Percentiles rank a stretch among this genome's conserved stretches.
phyloP scores from a whole-genome alignment of 2,329 filamentous ascomycete species.

The Clonostachys rhizophaga region DNA sequence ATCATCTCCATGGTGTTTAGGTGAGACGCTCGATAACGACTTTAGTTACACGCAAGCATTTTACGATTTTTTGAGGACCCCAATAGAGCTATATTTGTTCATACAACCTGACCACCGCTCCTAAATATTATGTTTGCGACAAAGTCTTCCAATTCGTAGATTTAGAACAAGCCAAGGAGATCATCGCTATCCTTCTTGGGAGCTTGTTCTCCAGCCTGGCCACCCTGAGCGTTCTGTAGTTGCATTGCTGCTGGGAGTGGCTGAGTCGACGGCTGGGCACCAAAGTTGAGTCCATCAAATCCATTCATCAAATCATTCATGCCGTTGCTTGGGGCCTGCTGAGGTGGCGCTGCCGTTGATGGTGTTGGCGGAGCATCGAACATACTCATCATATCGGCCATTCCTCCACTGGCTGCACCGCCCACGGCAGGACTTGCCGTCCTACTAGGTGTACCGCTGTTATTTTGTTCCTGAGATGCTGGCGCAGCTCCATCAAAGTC shows the following conservation, averaged over 20 bases:
- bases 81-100: too few relatives aligned
- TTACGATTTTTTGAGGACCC: too few relatives aligned
- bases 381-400: conserved; percentile 64
- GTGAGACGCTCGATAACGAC: too few relatives aligned
- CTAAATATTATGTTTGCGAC: too few relatives aligned
- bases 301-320: conserved; percentile 89
- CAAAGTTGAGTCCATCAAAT: conserved; percentile 76
- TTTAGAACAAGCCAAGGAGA: conserved; percentile 40
- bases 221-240: conserved; percentile 30
- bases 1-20: too few relatives aligned
- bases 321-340: conserved; percentile 42
- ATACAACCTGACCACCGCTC: too few relatives aligned
- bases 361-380: conserved; percentile 59
- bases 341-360: conserved; percentile 27
- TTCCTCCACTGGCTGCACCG: conserved; percentile 35
- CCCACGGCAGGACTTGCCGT: conserved; percentile 55
- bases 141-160: background rate
- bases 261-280: conserved; percentile 47
- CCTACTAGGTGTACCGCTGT: conserved; percentile 62
- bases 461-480: conserved; percentile 67
- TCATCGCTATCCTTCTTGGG: conserved; percentile 59
- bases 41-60: too few relatives aligned
- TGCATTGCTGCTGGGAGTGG: conserved; percentile 62
- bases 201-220: conserved; percentile 22
- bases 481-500: conserved; percentile 92